These are phyloP conservation scores for Combretum micranthum DNA, from an alignment of 345 rosid species.

Conservation along the genomic window DNA sequence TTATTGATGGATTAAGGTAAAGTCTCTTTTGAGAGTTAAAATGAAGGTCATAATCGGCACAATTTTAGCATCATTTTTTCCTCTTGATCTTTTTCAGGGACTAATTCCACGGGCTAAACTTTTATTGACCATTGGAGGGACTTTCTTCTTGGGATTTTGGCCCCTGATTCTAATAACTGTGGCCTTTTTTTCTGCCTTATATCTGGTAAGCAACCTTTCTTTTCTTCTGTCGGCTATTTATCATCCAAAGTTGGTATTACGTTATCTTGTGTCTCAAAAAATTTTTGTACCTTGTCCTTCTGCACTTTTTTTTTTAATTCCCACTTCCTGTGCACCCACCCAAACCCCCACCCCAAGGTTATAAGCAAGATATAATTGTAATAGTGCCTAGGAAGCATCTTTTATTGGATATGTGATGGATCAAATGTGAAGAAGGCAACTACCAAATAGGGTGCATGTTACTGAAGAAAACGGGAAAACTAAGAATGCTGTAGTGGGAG, in stretches of 20 bases:
- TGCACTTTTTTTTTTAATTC: no score
- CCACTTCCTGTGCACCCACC: no score
- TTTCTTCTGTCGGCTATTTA: background rate
- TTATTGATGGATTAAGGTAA: background rate
- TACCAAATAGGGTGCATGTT: no score
- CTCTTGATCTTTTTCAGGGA: conserved; percentile 53
- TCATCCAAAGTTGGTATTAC: background rate
- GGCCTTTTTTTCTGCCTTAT: conserved; percentile 62
- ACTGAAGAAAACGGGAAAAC: no score
- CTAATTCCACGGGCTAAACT: conserved; percentile 84
- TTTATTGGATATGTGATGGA: no score
- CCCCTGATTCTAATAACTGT: conserved; percentile 69
- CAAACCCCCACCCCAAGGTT: no score
- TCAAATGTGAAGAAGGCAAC: no score
- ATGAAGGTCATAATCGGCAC: background rate
- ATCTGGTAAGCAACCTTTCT: conserved; percentile 51
- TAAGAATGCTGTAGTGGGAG: no score
- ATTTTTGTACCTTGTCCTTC: background rate
- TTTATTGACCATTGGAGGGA: conserved; percentile 75
- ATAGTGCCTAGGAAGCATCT: no score
- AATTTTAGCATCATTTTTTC: background rate
- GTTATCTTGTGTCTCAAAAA: background rate
- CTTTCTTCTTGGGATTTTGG: conserved; percentile 86
- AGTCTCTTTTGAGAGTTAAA: background rate
- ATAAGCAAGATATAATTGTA: no score